Conservation (phyloP, 2,329 filamentous ascomycete species). For the Biscogniauxia marginata region DNA sequence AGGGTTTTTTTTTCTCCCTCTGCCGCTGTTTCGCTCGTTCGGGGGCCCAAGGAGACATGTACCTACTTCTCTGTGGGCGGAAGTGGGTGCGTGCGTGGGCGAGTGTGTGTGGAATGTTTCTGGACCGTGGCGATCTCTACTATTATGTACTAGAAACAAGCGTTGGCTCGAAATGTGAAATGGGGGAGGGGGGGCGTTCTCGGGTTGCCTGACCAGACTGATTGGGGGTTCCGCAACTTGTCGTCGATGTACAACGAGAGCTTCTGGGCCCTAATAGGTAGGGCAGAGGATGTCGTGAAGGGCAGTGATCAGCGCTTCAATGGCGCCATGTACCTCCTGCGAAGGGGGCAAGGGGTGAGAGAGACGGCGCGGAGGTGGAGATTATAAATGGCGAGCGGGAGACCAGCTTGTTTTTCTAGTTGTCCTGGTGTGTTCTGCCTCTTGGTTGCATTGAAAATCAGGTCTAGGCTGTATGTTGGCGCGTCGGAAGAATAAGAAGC, state of each 20-base stretch:
- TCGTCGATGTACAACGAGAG: conserved; percentile 18
- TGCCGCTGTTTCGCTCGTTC: conserved; percentile 9
- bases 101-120: conserved; percentile 23
- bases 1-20: conserved; percentile 10
- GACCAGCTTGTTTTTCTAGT: not conserved
- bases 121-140: conserved; percentile 30
- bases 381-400: too few relatives aligned
- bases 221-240: conserved; percentile 10
- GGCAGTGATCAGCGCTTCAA: conserved; percentile 33
- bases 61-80: conserved; percentile 26
- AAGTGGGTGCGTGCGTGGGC: conserved; percentile 13
- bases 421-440: not conserved
- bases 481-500: not conserved
- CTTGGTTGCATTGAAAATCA: not conserved
- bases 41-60: conserved; percentile 19
- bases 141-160: conserved; percentile 13
- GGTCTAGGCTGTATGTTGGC: not conserved
- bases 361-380: conserved; percentile 2
- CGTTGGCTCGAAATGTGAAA: conserved; percentile 7
- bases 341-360: conserved; percentile 25
- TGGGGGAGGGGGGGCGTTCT: conserved; percentile 11
- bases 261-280: conserved; percentile 29
- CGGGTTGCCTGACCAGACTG: conserved; percentile 23
- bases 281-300: conserved; percentile 23
- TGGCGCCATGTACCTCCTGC: conserved; percentile 25